Percentiles rank a stretch among this genome's conserved stretches.
Evolutionary conservation across 495 filamentous ascomycete species (phyloP).

Genomic region (Xylaria flabelliformis): DNA sequence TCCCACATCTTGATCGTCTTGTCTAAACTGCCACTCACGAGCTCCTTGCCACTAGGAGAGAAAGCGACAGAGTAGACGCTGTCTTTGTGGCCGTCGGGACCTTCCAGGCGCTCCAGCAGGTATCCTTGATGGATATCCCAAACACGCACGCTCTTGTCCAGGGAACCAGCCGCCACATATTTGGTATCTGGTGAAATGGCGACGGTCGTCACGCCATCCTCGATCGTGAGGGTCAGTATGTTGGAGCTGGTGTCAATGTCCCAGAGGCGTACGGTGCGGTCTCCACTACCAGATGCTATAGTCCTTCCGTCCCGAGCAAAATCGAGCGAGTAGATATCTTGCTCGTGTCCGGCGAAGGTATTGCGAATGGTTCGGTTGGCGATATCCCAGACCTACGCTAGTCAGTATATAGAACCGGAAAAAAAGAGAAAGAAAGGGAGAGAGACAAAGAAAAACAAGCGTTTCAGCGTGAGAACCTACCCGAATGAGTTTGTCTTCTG

Average conservation of each 20-base stretch:
- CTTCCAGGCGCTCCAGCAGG: conserved; percentile 82
- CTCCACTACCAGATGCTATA: conserved; percentile 88
- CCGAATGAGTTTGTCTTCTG: conserved; percentile 89
- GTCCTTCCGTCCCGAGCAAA: conserved; percentile 86
- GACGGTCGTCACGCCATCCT: conserved; percentile 90
- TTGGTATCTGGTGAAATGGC: conserved; percentile 90
- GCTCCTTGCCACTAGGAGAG: conserved; percentile 83
- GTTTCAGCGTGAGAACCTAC: conserved; percentile 56
- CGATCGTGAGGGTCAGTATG: conserved; percentile 79
- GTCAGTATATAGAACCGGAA: conserved; percentile 19
- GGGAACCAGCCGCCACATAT: conserved; percentile 83
- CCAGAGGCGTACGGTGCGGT: conserved; percentile 88
- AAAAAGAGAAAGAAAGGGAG: too few relatives aligned
- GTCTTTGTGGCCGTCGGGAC: conserved; percentile 85
- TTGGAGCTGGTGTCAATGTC: conserved; percentile 79
- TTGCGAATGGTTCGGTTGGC: conserved; percentile 73
- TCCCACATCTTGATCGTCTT: conserved; percentile 98
- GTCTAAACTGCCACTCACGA: conserved; percentile 88
- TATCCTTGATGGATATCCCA: conserved; percentile 86
- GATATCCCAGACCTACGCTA: conserved; percentile 84
- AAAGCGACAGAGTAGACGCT: conserved; percentile 94
- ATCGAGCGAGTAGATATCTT: conserved; percentile 93
- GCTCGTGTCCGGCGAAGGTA: conserved; percentile 85
- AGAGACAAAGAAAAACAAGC: conserved; percentile 8
- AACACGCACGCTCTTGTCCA: conserved; percentile 89